Evolutionary conservation across 495 filamentous ascomycete genomes (phyloP), one percentile per base, ranked within the genome.

Genomic region (Sabuloglossum arenarium): DNA sequence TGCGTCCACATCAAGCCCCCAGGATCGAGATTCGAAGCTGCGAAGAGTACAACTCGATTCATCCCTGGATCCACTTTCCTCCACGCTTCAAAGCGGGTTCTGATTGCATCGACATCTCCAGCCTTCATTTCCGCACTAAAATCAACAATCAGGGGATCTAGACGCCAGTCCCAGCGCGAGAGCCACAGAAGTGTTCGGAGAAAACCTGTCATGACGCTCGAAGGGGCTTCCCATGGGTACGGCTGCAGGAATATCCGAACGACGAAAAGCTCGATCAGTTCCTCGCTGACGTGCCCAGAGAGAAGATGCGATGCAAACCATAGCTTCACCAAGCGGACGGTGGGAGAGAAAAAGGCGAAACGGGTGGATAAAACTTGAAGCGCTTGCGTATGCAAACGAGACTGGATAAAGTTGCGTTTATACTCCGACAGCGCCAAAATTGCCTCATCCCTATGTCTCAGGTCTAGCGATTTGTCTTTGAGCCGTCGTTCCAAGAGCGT

Each of bases 271-370:
- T 98, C 91, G 55, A 94, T 75, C 29, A 95, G 66, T 63, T 90
- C 87, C 23, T 87, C 80, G 29, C 72, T 73, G 63, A 97, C 71
- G 60, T 95, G 85, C 29, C 70, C 72, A 0, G 76, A 73, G 23
- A 98, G 78, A 43, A 91, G 79, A 61, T 98, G 91, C 0, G 75
- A 74, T 60, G 78, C 77, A 63, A 95, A 91, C 91, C 91, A 98
- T 60, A 79, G 73, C 67, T 97, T 97, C 34, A 86, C 70, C 5
- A 96, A 73, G n/a, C 90, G 84, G 55, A 95, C 84, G 3, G 86
- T 85, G 1, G 85, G 79, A 16, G 88, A 91, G 37, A 98, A 67
- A 6, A 85, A 70, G 1, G 88, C 85, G 60, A 86, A 84, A 25
- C 87, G 78, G 6, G 85, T 94, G 63, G 80, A 87, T 46, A 87